A percentile compares a stretch with the other conserved stretches of the same genome.
Conservation (phyloP, 345 rosid species). For the Pseudoturritis turrita region DNA sequence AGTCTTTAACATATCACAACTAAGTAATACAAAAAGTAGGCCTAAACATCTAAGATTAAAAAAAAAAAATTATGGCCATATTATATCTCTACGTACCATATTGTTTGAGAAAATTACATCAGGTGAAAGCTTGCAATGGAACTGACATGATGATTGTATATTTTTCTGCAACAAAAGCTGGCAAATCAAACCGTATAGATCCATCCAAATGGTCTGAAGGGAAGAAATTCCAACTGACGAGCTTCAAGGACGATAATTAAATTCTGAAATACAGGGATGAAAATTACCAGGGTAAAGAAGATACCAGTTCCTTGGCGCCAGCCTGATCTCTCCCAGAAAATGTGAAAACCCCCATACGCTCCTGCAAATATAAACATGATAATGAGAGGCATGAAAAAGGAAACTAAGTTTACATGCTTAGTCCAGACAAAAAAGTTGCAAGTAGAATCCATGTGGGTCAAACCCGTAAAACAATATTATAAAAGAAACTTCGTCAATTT, state of each 20-base stretch:
- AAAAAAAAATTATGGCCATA: background rate
- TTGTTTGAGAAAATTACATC: conserved; percentile 53
- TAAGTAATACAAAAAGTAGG: background rate
- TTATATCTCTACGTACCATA: conserved; percentile 49
- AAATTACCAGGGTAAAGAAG: conserved; percentile 75
- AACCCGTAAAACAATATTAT: background rate
- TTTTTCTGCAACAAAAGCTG: conserved; percentile 48
- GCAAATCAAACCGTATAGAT: conserved; percentile 9
- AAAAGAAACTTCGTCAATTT: background rate
- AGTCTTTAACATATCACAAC: background rate
- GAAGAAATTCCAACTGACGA: background rate
- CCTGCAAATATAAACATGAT: conserved; percentile 36
- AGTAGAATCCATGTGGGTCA: background rate
- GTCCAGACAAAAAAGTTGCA: background rate
- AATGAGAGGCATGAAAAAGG: conserved; percentile 2
- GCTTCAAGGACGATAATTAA: background rate
- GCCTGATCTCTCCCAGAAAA: conserved; percentile 37
- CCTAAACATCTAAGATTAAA: background rate
- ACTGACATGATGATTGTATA: conserved; percentile 52
- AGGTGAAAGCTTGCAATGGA: conserved; percentile 67
- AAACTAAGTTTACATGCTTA: conserved; percentile 8
- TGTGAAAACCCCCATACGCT: conserved; percentile 38
- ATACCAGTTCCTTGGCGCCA: conserved; percentile 73
- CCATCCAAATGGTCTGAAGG: background rate
- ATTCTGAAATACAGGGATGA: conserved; percentile 36